Base-by-base conservation (phyloP, 2,329 filamentous ascomycete species). In the Ophiognomonia clavigignenti-juglandacearum region DNA sequence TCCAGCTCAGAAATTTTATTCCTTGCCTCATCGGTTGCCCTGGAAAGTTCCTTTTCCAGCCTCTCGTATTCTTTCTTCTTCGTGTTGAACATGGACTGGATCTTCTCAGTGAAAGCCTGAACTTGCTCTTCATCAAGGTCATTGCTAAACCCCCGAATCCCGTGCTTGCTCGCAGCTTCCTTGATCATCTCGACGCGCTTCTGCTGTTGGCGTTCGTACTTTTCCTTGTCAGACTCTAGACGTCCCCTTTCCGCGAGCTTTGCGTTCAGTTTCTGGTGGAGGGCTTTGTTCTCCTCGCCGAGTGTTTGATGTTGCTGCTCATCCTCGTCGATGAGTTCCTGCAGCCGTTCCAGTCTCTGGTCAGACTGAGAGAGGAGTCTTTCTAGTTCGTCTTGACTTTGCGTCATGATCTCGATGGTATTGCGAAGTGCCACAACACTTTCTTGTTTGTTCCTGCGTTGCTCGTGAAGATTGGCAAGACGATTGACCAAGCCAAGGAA, bases 151-250 rank as follows among this genome's bases (percentile, higher is more conserved):
- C 91, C 91, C 27, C 88, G 84, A 53, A 98, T 87, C 49, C 80
- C 83, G 64, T 96, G 87, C 22, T 74, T 75, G 38, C 80, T 75
- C 14, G 92, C 89, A 31, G 88, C 82, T 48, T 91, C 83, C 54
- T 83, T 88, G 46, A 96, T 82, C 63, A 95, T 77, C 9, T 78
- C 74, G 58, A 85, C 76, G 32, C 92, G 85, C 37, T 78, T 72
- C 56, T 80, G 73, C 4, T 96, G 63, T 54, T 96, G 87, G 4
- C 85, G 80, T 61, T 96, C 88, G 61, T 93, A 88, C 57, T 86
- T 88, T 52, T 88, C 85, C 67, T 92, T 90, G 61, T 96, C 85
- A 2, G 91, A 92, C 64, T 93, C 81, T 56, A 85, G 83, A 55
- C 85, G 88, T 36, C 92, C 92, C 56, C 82, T 76, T 56, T 90